phyloP scores from a whole-genome alignment of 169 alveolate genomes.

The Babesia divergens region DNA sequence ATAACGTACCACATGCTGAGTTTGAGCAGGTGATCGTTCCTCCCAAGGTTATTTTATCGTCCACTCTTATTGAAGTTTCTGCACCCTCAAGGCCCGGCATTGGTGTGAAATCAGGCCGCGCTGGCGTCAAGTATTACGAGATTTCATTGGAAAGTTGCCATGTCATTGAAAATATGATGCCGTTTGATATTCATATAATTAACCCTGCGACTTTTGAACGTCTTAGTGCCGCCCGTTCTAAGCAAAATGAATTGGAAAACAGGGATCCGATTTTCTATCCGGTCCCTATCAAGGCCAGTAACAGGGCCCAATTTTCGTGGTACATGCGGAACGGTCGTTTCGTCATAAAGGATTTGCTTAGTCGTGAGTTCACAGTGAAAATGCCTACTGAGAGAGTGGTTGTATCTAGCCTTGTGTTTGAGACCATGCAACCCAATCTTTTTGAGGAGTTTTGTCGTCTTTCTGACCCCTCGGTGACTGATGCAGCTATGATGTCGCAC shows the following conservation, averaged over 20 bases:
- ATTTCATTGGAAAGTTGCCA: slow-evolving; percentile 53
- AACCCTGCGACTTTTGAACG: slow-evolving; percentile 34
- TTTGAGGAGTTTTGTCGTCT: not conserved
- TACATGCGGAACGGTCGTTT: slow-evolving; percentile 52
- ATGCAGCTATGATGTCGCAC: not conserved
- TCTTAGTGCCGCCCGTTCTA: not conserved
- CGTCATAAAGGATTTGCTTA: slow-evolving; percentile 40
- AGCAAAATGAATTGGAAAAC: not conserved
- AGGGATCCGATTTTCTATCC: slow-evolving; percentile 7
- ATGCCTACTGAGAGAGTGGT: slow-evolving; percentile 14
- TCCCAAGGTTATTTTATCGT: slow-evolving; percentile 30
- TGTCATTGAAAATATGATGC: slow-evolving; percentile 63
- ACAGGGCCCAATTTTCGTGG: slow-evolving; percentile 35
- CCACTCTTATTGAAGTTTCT: slow-evolving; percentile 50
- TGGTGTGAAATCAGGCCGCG: slow-evolving; percentile 22
- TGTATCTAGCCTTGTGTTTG: slow-evolving; percentile 31
- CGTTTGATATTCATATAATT: slow-evolving; percentile 46
- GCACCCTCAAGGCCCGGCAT: slow-evolving; percentile 12
- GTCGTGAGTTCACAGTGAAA: slow-evolving; percentile 45
- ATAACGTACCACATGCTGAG: not conserved
- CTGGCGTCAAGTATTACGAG: slow-evolving; percentile 44
- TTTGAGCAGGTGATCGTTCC: not conserved
- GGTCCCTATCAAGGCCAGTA: slow-evolving; percentile 40
- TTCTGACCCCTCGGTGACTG: not conserved
- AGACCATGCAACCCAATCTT: slow-evolving; percentile 40